Evolutionary conservation across 805 yeast species (phyloP).

Genomic region (Saturnispora sekii): DNA sequence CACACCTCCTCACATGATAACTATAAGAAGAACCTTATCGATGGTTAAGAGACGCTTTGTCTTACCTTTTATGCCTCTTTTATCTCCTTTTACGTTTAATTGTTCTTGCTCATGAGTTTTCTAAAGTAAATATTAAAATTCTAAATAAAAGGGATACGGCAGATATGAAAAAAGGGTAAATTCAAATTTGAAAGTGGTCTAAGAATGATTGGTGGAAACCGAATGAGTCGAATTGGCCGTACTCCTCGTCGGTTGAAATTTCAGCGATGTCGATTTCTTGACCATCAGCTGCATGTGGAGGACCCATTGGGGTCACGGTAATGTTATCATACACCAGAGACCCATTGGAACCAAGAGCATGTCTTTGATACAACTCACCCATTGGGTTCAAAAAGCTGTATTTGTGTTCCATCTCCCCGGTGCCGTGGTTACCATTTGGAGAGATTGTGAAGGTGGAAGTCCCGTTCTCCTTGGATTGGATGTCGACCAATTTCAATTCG

Average conservation of each 20-base stretch:
- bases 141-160: not conserved
- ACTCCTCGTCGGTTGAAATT: not conserved
- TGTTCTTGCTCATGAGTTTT: too few relatives aligned
- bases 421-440: slow-evolving; percentile 38
- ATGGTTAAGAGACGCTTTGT: not conserved
- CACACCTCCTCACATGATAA: slow-evolving; percentile 9
- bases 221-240: not conserved
- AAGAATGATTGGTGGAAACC: too few relatives aligned
- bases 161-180: not conserved
- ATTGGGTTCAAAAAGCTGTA: slow-evolving; percentile 22
- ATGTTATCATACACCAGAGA: slow-evolving; percentile 23
- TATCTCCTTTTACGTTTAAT: too few relatives aligned
- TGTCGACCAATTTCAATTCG: slow-evolving; percentile 19
- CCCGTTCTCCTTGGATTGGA: slow-evolving; percentile 33
- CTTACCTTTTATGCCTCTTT: not conserved
- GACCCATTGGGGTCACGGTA: not conserved
- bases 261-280: not conserved
- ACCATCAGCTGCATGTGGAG: too few relatives aligned
- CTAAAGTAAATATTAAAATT: too few relatives aligned
- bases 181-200: too few relatives aligned
- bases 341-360: slow-evolving; percentile 26
- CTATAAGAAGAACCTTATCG: slow-evolving; percentile 14
- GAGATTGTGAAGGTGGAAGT: slow-evolving; percentile 34
- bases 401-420: slow-evolving; percentile 30
- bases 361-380: slow-evolving; percentile 20